A percentile compares a stretch with the other conserved stretches of the same genome.
Evolutionary conservation across 352 stramenopile genomes (phyloP).

Genomic region (Phytopythium delawarense): DNA sequence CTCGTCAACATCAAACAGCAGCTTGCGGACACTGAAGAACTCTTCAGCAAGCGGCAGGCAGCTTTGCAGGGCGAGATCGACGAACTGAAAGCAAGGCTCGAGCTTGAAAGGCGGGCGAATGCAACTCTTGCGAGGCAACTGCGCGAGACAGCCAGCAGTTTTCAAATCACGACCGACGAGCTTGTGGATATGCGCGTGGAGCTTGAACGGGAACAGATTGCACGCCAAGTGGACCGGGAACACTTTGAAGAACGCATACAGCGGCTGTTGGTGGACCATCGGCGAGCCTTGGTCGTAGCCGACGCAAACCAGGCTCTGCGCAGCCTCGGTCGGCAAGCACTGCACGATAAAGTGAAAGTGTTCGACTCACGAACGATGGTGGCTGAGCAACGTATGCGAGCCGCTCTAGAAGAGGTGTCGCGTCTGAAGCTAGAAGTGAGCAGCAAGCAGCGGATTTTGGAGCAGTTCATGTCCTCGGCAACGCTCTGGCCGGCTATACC

Average conservation of each 20-base stretch:
- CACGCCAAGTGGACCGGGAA: slow-evolving; percentile 35
- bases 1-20: slow-evolving; percentile 37
- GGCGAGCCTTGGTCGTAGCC: slow-evolving; percentile 43
- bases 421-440: slow-evolving; percentile 31
- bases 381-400: slow-evolving; percentile 52
- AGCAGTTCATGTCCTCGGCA: slow-evolving; percentile 44
- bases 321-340: slow-evolving; percentile 56
- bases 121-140: slow-evolving; percentile 45
- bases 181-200: slow-evolving; percentile 45
- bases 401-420: slow-evolving; percentile 36
- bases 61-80: slow-evolving; percentile 30
- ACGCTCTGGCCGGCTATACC: slow-evolving; percentile 38
- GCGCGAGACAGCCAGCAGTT: slow-evolving; percentile 37
- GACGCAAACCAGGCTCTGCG: slow-evolving; percentile 51
- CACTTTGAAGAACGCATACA: slow-evolving; percentile 42
- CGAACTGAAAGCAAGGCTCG: slow-evolving; percentile 39
- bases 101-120: slow-evolving; percentile 46
- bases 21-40: slow-evolving; percentile 25
- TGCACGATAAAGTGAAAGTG: slow-evolving; percentile 59
- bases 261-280: slow-evolving; percentile 49
- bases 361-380: slow-evolving; percentile 42
- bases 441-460: slow-evolving; percentile 33
- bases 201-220: slow-evolving; percentile 40
- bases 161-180: slow-evolving; percentile 35
- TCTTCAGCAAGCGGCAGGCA: slow-evolving; percentile 23